phyloP scores from a whole-genome alignment of 257 asterid genomes.

The Plantago ovata region DNA sequence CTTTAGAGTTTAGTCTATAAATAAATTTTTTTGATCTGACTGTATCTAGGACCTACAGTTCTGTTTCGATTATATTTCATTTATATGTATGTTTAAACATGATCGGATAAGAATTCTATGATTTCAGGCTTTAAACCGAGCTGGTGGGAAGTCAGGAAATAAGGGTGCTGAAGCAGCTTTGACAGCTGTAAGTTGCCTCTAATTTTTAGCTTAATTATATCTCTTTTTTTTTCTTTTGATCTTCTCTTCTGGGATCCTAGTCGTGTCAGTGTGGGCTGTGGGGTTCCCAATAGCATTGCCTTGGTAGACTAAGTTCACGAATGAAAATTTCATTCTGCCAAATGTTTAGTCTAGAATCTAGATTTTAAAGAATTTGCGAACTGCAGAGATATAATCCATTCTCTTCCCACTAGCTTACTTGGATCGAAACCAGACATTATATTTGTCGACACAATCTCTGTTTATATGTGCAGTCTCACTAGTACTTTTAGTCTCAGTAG shows the following conservation, averaged over 20 bases:
- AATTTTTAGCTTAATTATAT: background rate
- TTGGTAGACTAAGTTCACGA: background rate
- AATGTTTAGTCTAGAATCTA: too few species aligned
- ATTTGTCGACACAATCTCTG: too few species aligned
- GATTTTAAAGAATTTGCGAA: too few species aligned
- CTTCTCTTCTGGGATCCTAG: constrained; percentile 1
- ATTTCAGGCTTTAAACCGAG: constrained; percentile 82
- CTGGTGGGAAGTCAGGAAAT: constrained; percentile 92
- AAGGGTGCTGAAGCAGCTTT: constrained; percentile 93
- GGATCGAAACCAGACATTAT: too few species aligned
- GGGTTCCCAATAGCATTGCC: background rate
- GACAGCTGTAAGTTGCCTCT: constrained; percentile 67
- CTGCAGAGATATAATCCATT: too few species aligned
- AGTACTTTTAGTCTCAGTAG: background rate
- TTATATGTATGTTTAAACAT: background rate
- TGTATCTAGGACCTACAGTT: background rate
- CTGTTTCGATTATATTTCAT: background rate
- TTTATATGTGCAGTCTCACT: too few species aligned
- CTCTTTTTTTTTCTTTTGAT: background rate
- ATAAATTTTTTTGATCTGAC: constrained; percentile 15
- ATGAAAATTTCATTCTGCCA: too few species aligned
- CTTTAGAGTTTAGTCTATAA: constrained; percentile 5
- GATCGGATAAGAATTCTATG: constrained; percentile 6
- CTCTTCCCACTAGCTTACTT: too few species aligned
- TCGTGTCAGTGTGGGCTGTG: too few species aligned